phyloP scores from a whole-genome alignment of 306 rosid genomes.

The Myrica gale region DNA sequence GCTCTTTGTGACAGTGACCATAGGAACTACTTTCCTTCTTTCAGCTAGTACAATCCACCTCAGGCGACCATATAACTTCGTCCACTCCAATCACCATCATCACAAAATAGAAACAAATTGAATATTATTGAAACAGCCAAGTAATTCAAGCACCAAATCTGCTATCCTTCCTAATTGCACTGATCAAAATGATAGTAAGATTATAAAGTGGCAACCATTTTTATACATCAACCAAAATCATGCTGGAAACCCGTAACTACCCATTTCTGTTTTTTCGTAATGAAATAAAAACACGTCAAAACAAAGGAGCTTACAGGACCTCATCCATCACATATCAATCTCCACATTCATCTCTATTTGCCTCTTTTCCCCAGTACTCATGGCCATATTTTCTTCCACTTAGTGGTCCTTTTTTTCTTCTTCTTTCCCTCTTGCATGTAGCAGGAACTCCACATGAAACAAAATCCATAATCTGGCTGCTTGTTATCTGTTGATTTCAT shows the following conservation, averaged over 20 bases:
- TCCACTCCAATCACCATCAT: background rate
- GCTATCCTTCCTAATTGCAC: background rate
- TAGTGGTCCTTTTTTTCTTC: conserved; percentile 13
- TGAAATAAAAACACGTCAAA: background rate
- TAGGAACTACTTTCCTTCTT: background rate
- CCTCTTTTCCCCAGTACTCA: conserved; percentile 23
- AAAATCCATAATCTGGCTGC: conserved; percentile 18
- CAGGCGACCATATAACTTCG: background rate
- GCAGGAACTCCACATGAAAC: conserved; percentile 25
- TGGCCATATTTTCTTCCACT: conserved; percentile 13
- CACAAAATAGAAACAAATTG: background rate
- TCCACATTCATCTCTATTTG: conserved; percentile 10
- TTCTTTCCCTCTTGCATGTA: conserved; percentile 27
- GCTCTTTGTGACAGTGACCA: no score
- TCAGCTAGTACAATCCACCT: background rate
- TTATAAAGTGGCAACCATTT: conserved; percentile 1
- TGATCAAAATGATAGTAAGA: background rate
- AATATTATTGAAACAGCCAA: background rate
- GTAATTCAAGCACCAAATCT: background rate
- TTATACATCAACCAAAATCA: conserved; percentile 3
- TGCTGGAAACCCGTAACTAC: background rate
- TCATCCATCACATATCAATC: background rate
- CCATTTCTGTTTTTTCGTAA: background rate
- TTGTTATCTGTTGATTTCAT: conserved; percentile 37
- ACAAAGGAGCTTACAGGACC: background rate